A percentile compares a stretch with the other conserved stretches of the same genome.
phyloP scores from a whole-genome alignment of 1,284 basidiomycete genomes.

The Ceratobasidium theobromae region DNA sequence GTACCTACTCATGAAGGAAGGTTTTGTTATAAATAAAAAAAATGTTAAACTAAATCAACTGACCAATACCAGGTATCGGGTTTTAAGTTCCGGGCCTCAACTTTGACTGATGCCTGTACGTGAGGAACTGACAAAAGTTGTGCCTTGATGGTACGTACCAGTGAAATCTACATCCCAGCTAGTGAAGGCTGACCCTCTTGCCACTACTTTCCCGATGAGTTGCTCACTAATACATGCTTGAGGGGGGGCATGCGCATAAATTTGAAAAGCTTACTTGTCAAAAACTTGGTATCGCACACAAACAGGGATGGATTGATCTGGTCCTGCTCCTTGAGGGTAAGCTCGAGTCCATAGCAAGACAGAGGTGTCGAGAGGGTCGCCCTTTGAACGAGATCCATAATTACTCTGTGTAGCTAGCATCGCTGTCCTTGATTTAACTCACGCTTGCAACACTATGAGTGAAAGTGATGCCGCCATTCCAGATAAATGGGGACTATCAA shows the following conservation, averaged over 20 bases:
- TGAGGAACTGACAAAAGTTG: neutral
- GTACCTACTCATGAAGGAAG: constrained; percentile 23
- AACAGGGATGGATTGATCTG: constrained; percentile 58
- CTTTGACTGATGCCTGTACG: constrained; percentile 48
- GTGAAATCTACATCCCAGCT: constrained; percentile 67
- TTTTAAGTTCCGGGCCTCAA: constrained; percentile 56
- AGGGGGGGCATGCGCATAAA: neutral
- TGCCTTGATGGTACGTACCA: neutral
- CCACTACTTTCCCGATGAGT: constrained; percentile 47
- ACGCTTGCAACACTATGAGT: constrained; percentile 52
- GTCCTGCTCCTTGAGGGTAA: constrained; percentile 47
- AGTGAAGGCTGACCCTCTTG: constrained; percentile 57
- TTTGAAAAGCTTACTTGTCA: neutral
- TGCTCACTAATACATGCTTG: constrained; percentile 42
- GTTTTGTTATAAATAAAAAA: neutral
- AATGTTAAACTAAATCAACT: constrained; percentile 4
- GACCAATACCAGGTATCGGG: constrained; percentile 63
- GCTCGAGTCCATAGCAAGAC: constrained; percentile 66
- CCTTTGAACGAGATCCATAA: constrained; percentile 43
- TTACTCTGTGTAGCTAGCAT: neutral
- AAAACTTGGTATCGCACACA: constrained; percentile 55
- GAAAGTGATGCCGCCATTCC: constrained; percentile 57
- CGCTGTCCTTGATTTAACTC: constrained; percentile 38
- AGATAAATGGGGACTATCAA: constrained; percentile 52
- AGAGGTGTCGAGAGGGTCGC: constrained; percentile 62